These are phyloP conservation scores for Calvatia gigantea DNA, from an alignment of 768 basidiomycete genomes.

Conservation along the genomic window DNA sequence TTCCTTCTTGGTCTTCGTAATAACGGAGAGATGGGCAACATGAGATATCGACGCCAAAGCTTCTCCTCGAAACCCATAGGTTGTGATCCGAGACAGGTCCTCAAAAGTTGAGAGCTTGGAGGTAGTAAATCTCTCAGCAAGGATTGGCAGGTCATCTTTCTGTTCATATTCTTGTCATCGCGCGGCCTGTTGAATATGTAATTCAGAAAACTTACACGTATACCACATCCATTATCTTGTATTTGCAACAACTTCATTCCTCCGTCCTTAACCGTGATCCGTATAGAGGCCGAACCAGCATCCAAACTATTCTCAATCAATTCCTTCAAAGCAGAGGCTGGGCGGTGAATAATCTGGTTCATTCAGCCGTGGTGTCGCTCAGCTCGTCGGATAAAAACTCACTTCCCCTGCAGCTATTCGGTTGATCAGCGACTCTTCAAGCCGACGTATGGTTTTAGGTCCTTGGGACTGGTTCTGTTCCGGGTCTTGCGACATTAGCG, in stretches of 20 bases:
- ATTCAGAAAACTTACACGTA: conserved; percentile 57
- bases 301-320: conserved; percentile 95
- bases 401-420: conserved; percentile 85
- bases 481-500: neutral
- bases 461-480: neutral
- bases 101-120: conserved; percentile 87
- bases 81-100: conserved; percentile 78
- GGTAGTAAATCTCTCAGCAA: conserved; percentile 94
- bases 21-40: conserved; percentile 82
- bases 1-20: conserved; percentile 86
- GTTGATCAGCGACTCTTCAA: conserved; percentile 84
- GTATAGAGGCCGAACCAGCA: conserved; percentile 84
- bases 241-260: conserved; percentile 94
- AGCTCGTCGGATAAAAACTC: conserved; percentile 8
- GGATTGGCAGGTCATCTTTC: conserved; percentile 85
- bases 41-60: conserved; percentile 95
- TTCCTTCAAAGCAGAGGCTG: conserved; percentile 94
- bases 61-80: conserved; percentile 97
- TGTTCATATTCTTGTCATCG: conserved; percentile 24
- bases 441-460: conserved; percentile 57
- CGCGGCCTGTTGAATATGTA: neutral
- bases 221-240: conserved; percentile 95
- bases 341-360: conserved; percentile 45
- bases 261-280: conserved; percentile 89
- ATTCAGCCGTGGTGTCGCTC: conserved; percentile 1